Conservation (phyloP, 1,284 basidiomycete genomes). For the Heliocybe sulcata region DNA sequence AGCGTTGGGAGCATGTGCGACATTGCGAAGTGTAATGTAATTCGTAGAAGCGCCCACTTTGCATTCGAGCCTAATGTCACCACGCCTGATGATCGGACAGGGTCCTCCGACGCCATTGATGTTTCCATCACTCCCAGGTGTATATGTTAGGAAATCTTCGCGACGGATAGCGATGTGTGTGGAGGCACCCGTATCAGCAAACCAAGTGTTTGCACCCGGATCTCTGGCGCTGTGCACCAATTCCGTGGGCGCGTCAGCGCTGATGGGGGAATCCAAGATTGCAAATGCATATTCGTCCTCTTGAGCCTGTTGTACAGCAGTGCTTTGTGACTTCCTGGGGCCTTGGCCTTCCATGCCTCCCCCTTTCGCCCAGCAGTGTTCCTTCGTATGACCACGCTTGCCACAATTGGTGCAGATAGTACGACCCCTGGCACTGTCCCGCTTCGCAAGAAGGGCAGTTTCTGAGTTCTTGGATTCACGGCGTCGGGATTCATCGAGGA, state of each 20-base stretch:
- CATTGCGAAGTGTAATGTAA: not conserved
- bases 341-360: conserved; percentile 14
- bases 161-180: not conserved
- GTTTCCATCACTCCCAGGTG: not conserved
- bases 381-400: conserved; percentile 10
- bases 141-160: not conserved
- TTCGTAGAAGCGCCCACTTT: not conserved
- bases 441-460: conserved; percentile 11
- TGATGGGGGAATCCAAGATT: not conserved
- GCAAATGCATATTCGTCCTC: not conserved
- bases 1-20: not conserved
- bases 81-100: not conserved
- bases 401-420: conserved; percentile 10
- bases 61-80: not conserved
- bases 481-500: conserved; percentile 20
- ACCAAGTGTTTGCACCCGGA: not conserved
- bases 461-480: conserved; percentile 3
- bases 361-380: conserved; percentile 13
- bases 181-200: not conserved
- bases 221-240: not conserved
- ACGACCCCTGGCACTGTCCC: not conserved
- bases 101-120: not conserved
- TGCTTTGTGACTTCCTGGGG: conserved; percentile 4
- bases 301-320: not conserved
- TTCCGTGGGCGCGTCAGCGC: not conserved